phyloP scores from a whole-genome alignment of 1,284 basidiomycete species.

The Singerocomus inundabilis region DNA sequence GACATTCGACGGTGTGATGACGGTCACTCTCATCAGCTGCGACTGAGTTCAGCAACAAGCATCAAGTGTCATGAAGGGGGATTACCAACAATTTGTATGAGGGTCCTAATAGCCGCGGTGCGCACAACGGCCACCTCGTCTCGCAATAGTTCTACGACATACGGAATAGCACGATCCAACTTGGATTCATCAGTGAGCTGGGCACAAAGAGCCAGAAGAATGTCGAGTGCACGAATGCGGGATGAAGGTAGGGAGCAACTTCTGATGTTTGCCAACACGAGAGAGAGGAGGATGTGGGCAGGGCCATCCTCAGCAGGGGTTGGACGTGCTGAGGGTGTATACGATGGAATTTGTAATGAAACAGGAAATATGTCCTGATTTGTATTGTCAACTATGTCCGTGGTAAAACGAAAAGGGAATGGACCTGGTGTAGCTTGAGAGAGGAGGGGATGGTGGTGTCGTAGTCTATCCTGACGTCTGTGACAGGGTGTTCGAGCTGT shows the following conservation, averaged over 20 bases:
- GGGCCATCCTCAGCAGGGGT: slow-evolving; percentile 78
- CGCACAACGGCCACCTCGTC: slow-evolving; percentile 85
- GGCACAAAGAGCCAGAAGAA: slow-evolving; percentile 80
- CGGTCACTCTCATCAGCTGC: slow-evolving; percentile 81
- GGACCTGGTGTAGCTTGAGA: slow-evolving; percentile 63
- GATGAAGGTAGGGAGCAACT: slow-evolving; percentile 88
- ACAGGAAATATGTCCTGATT: slow-evolving; percentile 74
- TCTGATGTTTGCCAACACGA: slow-evolving; percentile 88
- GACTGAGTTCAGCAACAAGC: slow-evolving; percentile 2
- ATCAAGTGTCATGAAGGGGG: not conserved
- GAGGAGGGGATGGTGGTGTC: slow-evolving; percentile 34
- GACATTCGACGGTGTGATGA: slow-evolving; percentile 88
- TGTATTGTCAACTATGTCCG: slow-evolving; percentile 5
- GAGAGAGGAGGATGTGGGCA: slow-evolving; percentile 76
- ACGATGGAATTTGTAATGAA: slow-evolving; percentile 71
- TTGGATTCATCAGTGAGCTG: slow-evolving; percentile 95
- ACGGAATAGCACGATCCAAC: slow-evolving; percentile 91
- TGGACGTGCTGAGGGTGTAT: slow-evolving; percentile 49
- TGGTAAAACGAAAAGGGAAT: slow-evolving; percentile 4
- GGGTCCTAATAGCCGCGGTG: slow-evolving; percentile 72
- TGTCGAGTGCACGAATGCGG: slow-evolving; percentile 82
- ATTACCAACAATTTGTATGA: slow-evolving; percentile 78
- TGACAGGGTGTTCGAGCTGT: slow-evolving; percentile 43
- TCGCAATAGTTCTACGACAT: slow-evolving; percentile 84
- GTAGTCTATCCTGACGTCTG: slow-evolving; percentile 57